Evolutionary conservation across 768 basidiomycete species (phyloP).

Genomic region (Tylopilus subfusipes): DNA sequence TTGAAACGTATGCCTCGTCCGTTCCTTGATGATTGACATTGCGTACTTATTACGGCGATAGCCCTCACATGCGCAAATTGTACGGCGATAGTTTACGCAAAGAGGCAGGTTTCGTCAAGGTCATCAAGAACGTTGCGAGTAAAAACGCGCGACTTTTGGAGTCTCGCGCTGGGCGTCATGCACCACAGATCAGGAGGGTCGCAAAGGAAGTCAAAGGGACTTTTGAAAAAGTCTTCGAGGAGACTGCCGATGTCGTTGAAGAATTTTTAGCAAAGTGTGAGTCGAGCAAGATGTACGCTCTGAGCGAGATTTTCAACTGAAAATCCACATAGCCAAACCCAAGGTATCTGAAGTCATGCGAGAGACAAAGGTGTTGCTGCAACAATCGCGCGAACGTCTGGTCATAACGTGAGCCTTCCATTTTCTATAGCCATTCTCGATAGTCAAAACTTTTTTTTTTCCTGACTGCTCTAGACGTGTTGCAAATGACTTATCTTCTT

Average conservation of each 20-base stretch:
- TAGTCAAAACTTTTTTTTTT: background rate
- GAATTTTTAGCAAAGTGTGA: slow-evolving; percentile 89
- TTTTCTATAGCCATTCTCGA: background rate
- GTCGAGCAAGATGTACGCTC: slow-evolving; percentile 23
- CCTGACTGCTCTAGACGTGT: slow-evolving; percentile 53
- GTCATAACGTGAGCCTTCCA: slow-evolving; percentile 75
- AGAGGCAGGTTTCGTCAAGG: slow-evolving; percentile 96
- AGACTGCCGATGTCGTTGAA: slow-evolving; percentile 89
- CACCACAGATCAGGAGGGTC: slow-evolving; percentile 76
- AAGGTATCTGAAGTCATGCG: slow-evolving; percentile 85
- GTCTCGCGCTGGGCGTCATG: slow-evolving; percentile 73
- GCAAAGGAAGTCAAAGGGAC: slow-evolving; percentile 91
- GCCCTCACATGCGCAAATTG: slow-evolving; percentile 97
- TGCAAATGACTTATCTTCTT: slow-evolving; percentile 73
- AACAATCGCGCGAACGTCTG: slow-evolving; percentile 86
- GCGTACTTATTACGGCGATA: slow-evolving; percentile 29
- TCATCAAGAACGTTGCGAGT: slow-evolving; percentile 90
- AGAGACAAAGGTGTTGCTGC: slow-evolving; percentile 87
- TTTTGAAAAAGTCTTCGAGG: slow-evolving; percentile 93
- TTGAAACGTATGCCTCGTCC: slow-evolving; percentile 71
- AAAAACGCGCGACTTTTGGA: slow-evolving; percentile 78
- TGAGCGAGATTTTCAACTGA: slow-evolving; percentile 5
- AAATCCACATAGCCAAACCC: slow-evolving; percentile 63
- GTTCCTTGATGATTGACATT: background rate
- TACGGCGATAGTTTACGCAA: slow-evolving; percentile 93